A percentile compares a stretch with the other conserved stretches of the same genome.
Conservation (phyloP, 495 filamentous ascomycete species). For the Echria macrotheca region DNA sequence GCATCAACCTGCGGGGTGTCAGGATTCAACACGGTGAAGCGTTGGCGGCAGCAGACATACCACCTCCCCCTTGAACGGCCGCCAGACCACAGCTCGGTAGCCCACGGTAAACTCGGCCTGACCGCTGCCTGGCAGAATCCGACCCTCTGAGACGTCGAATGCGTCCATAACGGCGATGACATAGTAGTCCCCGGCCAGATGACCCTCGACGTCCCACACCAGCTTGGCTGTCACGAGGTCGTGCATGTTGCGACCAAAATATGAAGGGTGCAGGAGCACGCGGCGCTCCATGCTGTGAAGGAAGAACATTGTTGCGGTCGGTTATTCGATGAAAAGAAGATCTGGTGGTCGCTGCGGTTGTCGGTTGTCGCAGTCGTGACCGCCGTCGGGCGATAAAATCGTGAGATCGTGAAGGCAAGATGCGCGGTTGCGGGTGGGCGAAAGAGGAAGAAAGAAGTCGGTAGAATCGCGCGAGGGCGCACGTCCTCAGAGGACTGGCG, state of each 20-base stretch:
- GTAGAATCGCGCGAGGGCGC: too few species aligned
- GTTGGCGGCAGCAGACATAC: constrained; percentile 47
- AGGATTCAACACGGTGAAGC: not conserved
- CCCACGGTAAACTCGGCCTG: constrained; percentile 90
- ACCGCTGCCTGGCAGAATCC: constrained; percentile 82
- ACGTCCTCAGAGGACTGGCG: too few species aligned
- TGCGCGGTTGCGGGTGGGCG: too few species aligned
- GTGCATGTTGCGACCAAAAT: constrained; percentile 86
- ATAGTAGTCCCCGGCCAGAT: constrained; percentile 86
- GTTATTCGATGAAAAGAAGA: too few species aligned
- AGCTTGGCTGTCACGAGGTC: constrained; percentile 82
- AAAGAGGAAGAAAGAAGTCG: too few species aligned
- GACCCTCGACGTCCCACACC: constrained; percentile 87
- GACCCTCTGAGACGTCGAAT: constrained; percentile 84
- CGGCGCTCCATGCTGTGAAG: constrained; percentile 89
- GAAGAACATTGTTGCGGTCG: constrained; percentile 78
- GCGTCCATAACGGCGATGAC: constrained; percentile 96
- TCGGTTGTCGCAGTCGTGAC: not conserved
- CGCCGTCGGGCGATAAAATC: too few species aligned
- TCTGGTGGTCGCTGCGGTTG: too few species aligned
- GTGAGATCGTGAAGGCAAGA: too few species aligned
- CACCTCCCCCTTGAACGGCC: constrained; percentile 93
- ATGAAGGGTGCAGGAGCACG: constrained; percentile 92
- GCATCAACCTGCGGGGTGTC: constrained; percentile 69
- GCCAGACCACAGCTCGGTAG: constrained; percentile 94